Evolutionary conservation across 768 basidiomycete genomes (phyloP), one percentile per base, ranked within the genome.

Genomic region (Tulasnella calospora): DNA sequence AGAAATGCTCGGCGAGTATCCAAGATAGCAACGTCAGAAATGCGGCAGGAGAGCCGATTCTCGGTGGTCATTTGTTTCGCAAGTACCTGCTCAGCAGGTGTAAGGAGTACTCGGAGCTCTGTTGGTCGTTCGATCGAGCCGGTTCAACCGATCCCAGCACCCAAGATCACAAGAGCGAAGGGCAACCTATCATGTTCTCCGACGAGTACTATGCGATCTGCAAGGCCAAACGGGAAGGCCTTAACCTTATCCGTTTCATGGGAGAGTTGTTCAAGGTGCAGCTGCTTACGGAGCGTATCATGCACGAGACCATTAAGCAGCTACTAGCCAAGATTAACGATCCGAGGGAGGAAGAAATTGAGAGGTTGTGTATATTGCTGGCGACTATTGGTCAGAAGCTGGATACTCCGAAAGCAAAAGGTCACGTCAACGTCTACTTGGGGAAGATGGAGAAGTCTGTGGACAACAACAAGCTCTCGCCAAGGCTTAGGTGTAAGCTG

Each of bases 221-320:
- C 80, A 86, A 87, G 82, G 86, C 86, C 70, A 88, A 87, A 84
- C 84, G 87, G 44, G 82, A 86, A 79, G 86, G 86, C 73, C 83
- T 87, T 57, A 86, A 86, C 81, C 83, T 87, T 72, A 85, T 87
- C 72, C 84, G 85, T 74, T 85, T 88, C 79, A 86, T 87, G 78
- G 86, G 86, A 75, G 87, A 88, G 81, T 81, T 88, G 30, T 87
- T 84, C 86, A 86, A 80, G 87, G 0, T 86, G 12, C 83, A 84
- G 55, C 86, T 87, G 86, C 82, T 87, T 38, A 84, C 85, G 17
- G 84, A 84, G 81, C 83, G 85, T 77, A 85, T 87, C 81, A 87
- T 87, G 83, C 82, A 83, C 81, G 83, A 84, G 73, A 87, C 86
- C 81, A 84, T 87, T 80, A 83, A 84, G 80, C 40, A 40, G 8